Conservation (phyloP, 2,329 filamentous ascomycete genomes). For the Botryotinia calthae region DNA sequence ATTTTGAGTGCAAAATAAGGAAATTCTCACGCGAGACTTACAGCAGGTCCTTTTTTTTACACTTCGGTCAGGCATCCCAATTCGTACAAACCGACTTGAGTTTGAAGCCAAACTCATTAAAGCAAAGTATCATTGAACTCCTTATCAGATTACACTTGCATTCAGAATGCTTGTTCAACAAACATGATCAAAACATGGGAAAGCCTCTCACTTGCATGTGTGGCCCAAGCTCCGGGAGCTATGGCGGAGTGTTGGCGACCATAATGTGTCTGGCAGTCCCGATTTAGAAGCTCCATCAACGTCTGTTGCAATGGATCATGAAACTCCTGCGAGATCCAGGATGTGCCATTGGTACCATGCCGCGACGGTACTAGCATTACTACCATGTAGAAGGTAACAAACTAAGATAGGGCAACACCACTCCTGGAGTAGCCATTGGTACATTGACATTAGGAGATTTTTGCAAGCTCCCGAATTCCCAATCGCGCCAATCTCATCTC, state of each 20-base stretch:
- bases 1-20: background rate
- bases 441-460: constrained; percentile 2
- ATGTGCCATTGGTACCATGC: background rate
- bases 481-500: background rate
- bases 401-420: constrained; percentile 3
- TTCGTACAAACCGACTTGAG: background rate
- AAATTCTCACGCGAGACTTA: background rate
- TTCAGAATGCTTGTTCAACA: background rate
- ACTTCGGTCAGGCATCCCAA: background rate
- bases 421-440: constrained; percentile 12
- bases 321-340: constrained; percentile 2
- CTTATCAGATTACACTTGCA: background rate
- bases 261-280: constrained; percentile 2
- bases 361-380: background rate
- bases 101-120: background rate
- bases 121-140: background rate
- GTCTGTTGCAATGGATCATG: constrained; percentile 2
- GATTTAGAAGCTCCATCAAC: constrained; percentile 11
- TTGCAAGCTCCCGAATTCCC: constrained; percentile 5
- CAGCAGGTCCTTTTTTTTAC: background rate
- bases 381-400: constrained; percentile 2
- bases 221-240: constrained; percentile 11
- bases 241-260: background rate
- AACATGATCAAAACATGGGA: background rate
- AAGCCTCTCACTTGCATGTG: background rate